These are phyloP conservation scores for Lactarius quietus DNA, from an alignment of 768 basidiomycete genomes.

Conservation along the genomic window DNA sequence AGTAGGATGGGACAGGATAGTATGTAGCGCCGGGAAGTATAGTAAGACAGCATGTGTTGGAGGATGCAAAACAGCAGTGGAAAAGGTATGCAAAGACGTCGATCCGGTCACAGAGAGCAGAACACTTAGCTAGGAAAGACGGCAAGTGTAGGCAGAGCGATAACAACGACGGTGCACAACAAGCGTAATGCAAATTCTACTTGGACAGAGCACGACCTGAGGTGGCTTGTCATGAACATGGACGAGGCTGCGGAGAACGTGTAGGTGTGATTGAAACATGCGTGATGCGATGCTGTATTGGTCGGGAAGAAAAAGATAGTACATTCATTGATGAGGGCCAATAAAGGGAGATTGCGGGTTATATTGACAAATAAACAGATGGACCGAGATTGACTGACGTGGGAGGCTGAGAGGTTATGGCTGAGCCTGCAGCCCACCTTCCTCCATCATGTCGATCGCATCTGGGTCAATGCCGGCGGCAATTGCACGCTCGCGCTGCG, in stretches of 20 bases:
- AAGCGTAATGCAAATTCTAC: conserved; percentile 8
- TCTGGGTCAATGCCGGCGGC: conserved; percentile 27
- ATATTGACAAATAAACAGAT: conserved; percentile 24
- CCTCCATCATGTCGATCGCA: conserved; percentile 23
- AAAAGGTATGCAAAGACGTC: conserved; percentile 1
- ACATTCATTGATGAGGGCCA: conserved; percentile 20
- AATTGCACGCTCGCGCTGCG: conserved; percentile 29
- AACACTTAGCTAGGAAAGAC: conserved; percentile 18
- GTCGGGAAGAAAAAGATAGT: conserved; percentile 7
- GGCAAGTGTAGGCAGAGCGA: conserved; percentile 16
- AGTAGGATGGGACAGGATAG: conserved; percentile 7
- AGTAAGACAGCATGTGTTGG: conserved; percentile 10
- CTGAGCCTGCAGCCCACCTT: conserved; percentile 21
- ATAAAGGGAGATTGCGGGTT: conserved; percentile 18
- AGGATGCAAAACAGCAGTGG: conserved; percentile 11
- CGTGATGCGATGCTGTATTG: conserved; percentile 8
- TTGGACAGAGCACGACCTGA: not conserved
- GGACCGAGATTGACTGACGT: conserved; percentile 17
- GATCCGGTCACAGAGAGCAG: conserved; percentile 3
- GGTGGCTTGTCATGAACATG: conserved; percentile 18
- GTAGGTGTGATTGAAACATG: conserved; percentile 18
- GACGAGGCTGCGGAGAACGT: conserved; percentile 16
- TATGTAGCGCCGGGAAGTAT: conserved; percentile 17
- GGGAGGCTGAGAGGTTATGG: conserved; percentile 16
- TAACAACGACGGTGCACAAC: conserved; percentile 15